Percentiles rank a stretch among this genome's conserved stretches.
Conservation (phyloP, 257 asterid genomes). For the Solanum sejunctum region DNA sequence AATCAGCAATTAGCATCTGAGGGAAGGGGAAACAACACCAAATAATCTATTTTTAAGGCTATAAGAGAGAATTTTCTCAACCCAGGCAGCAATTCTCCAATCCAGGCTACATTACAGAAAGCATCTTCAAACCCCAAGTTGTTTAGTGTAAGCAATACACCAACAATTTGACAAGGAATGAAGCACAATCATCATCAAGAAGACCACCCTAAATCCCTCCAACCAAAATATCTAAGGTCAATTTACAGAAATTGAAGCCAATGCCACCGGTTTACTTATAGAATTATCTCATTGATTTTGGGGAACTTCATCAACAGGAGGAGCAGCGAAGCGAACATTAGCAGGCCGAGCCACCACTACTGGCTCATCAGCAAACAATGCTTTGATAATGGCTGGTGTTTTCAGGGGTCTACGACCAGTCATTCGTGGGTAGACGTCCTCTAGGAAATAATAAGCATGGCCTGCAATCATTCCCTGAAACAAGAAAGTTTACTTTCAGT, state of each 20-base stretch:
- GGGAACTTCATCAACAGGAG: slow-evolving; percentile 50
- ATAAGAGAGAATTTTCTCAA: background rate
- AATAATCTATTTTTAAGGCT: background rate
- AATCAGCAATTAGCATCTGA: background rate
- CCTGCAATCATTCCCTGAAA: slow-evolving; percentile 94
- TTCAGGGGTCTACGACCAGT: slow-evolving; percentile 82
- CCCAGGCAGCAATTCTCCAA: background rate
- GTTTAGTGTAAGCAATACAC: background rate
- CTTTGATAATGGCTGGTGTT: slow-evolving; percentile 60
- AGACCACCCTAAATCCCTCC: background rate
- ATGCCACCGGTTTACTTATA: background rate
- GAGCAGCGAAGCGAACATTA: slow-evolving; percentile 76
- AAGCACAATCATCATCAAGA: background rate
- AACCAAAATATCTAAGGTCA: background rate
- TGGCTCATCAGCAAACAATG: slow-evolving; percentile 85
- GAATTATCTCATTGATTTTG: slow-evolving; percentile 11
- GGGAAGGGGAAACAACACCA: background rate
- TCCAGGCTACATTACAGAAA: background rate
- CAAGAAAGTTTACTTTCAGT: slow-evolving; percentile 3
- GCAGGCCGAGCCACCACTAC: slow-evolving; percentile 82
- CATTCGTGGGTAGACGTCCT: slow-evolving; percentile 86
- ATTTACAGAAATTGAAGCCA: background rate
- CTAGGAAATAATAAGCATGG: slow-evolving; percentile 92
- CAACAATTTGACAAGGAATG: background rate
- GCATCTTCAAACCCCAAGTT: slow-evolving; percentile 2